A percentile compares a stretch with the other conserved stretches of the same genome.
These are phyloP conservation scores for Aspergillus persii DNA, from an alignment of 2,329 filamentous ascomycete genomes.

Conservation along the genomic window DNA sequence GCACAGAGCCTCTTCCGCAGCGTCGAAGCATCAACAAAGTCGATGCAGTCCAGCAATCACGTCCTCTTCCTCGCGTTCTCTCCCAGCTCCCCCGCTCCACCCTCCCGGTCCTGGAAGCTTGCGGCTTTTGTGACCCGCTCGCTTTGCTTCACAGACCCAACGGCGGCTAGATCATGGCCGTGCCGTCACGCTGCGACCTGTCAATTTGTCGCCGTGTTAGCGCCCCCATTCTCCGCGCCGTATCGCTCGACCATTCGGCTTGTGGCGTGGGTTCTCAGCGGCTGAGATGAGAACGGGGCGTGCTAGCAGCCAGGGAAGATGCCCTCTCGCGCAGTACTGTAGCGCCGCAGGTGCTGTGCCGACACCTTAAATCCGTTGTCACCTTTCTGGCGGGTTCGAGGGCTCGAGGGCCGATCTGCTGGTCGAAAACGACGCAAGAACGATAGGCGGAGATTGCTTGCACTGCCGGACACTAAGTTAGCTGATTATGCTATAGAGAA, in stretches of 20 bases:
- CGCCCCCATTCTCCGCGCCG: constrained; percentile 22
- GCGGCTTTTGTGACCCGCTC: background rate
- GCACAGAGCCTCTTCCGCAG: background rate
- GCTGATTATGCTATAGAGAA: constrained; percentile 5
- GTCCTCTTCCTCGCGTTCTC: background rate
- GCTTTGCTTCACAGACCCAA: constrained; percentile 16
- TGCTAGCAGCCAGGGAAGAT: constrained; percentile 1
- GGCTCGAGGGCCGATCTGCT: background rate
- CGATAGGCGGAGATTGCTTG: constrained; percentile 19
- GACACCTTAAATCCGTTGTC: constrained; percentile 2
- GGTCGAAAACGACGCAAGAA: constrained; percentile 10
- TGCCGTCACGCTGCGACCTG: constrained; percentile 12
- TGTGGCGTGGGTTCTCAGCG: constrained; percentile 16
- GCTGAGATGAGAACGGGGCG: constrained; percentile 11
- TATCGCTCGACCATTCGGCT: constrained; percentile 10
- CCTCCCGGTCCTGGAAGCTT: constrained; percentile 7
- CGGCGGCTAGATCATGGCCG: constrained; percentile 25
- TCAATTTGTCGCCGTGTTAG: constrained; percentile 24
- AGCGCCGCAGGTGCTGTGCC: constrained; percentile 15
- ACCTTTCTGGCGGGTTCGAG: constrained; percentile 3
- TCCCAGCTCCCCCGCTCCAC: background rate
- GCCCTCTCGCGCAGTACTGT: background rate
- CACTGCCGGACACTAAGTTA: constrained; percentile 12
- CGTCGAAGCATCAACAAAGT: background rate
- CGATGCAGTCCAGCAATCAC: background rate